Conservation (phyloP, 805 yeast genomes). For the Kodamaea restingae region DNA sequence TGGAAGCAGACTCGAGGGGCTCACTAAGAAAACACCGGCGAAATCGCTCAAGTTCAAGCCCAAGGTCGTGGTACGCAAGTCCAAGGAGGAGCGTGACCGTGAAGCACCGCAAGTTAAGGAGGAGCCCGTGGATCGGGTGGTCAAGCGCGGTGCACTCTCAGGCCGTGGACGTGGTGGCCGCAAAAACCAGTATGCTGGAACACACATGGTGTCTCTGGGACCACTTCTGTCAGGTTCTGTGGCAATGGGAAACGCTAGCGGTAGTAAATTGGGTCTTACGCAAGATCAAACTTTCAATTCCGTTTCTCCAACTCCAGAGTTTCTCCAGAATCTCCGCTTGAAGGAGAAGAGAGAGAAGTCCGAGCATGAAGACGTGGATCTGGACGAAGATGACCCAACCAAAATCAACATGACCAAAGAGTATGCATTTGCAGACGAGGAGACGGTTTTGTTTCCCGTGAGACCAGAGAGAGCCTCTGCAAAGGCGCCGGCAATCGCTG, state of each 20-base stretch:
- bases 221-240: slow-evolving; percentile 68
- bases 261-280: slow-evolving; percentile 25
- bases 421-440: slow-evolving; percentile 49
- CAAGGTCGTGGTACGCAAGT: slow-evolving; percentile 77
- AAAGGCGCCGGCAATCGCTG: slow-evolving; percentile 16
- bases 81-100: slow-evolving; percentile 79
- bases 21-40: slow-evolving; percentile 25
- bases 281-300: slow-evolving; percentile 30
- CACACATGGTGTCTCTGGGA: slow-evolving; percentile 68
- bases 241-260: slow-evolving; percentile 33
- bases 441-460: slow-evolving; percentile 62
- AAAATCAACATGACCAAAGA: slow-evolving; percentile 64
- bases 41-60: slow-evolving; percentile 66
- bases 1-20: slow-evolving; percentile 39
- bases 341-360: slow-evolving; percentile 20
- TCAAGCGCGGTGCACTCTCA: slow-evolving; percentile 21
- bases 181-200: slow-evolving; percentile 38
- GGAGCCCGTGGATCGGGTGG: slow-evolving; percentile 24
- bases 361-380: slow-evolving; percentile 13
- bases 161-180: slow-evolving; percentile 34
- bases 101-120: slow-evolving; percentile 56
- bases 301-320: slow-evolving; percentile 40
- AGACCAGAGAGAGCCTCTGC: slow-evolving; percentile 52
- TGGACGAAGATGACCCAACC: slow-evolving; percentile 38
- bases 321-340: slow-evolving; percentile 32